These are phyloP conservation scores for Xylaria palmicola DNA, from an alignment of 495 filamentous ascomycete genomes.

Conservation along the genomic window DNA sequence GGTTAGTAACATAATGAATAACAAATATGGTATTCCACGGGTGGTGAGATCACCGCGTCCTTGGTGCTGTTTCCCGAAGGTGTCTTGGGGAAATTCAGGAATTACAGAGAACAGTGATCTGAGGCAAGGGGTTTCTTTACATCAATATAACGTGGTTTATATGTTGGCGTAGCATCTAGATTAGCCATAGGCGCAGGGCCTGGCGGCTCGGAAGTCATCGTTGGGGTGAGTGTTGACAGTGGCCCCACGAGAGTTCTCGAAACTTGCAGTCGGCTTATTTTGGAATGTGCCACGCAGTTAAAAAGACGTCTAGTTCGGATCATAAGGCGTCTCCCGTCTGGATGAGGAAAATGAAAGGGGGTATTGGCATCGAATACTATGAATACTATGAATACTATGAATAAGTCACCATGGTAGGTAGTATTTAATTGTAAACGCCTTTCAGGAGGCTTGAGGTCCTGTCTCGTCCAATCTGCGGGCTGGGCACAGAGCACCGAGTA, in stretches of 20 bases:
- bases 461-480: too few species aligned
- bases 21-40: not conserved
- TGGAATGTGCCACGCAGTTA: slow-evolving; percentile 4
- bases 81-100: not conserved
- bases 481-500: not conserved
- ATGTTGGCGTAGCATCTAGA: slow-evolving; percentile 17
- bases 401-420: not conserved
- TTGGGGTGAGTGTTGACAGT: slow-evolving; percentile 13
- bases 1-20: slow-evolving; percentile 1
- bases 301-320: slow-evolving; percentile 6
- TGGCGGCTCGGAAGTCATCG: slow-evolving; percentile 22
- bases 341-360: not conserved
- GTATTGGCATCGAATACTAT: not conserved
- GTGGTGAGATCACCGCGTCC: not conserved
- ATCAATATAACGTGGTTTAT: slow-evolving; percentile 59
- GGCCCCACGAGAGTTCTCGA: slow-evolving; percentile 8
- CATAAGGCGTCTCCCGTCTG: slow-evolving; percentile 19
- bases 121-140: slow-evolving; percentile 39
- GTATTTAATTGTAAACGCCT: not conserved
- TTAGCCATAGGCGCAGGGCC: slow-evolving; percentile 1
- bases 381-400: too few species aligned
- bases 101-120: not conserved
- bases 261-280: slow-evolving; percentile 4
- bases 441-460: too few species aligned
- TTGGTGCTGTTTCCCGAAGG: not conserved